Conservation (phyloP, 768 basidiomycete genomes). For the Lactarius hengduanensis region DNA sequence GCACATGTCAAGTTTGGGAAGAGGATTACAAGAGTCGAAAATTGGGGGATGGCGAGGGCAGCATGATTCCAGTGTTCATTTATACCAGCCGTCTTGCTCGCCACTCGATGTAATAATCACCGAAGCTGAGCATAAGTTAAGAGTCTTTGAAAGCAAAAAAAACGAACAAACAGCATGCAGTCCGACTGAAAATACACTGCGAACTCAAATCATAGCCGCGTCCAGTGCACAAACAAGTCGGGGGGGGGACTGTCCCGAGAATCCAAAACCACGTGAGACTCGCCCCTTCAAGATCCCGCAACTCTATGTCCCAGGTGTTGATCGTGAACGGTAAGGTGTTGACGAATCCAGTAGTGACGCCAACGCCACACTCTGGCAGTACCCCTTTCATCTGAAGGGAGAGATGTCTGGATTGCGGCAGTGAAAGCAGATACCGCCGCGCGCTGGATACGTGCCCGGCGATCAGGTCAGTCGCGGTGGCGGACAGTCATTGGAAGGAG, state of each 20-base stretch:
- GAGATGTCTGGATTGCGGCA: not conserved
- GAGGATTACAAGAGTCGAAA: not conserved
- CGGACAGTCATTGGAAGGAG: not conserved
- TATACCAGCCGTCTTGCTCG: constrained; percentile 8
- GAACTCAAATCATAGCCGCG: not conserved
- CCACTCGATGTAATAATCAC: not conserved
- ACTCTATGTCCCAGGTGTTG: not conserved
- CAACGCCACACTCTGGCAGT: constrained; percentile 6
- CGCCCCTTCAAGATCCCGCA: not conserved
- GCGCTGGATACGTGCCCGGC: not conserved
- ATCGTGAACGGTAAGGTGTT: not conserved
- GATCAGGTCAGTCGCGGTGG: not conserved
- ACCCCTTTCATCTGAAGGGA: not conserved
- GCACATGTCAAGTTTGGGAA: constrained; percentile 15
- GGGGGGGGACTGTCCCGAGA: not conserved
- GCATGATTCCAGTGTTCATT: not conserved
- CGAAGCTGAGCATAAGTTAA: not conserved
- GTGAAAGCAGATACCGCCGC: not conserved
- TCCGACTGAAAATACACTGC: not conserved
- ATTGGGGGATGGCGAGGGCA: not conserved
- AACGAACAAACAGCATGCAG: not conserved
- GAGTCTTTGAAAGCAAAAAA: not conserved
- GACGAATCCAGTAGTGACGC: not conserved
- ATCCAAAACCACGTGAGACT: too few species aligned
- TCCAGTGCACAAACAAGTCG: not conserved